Base-by-base conservation (phyloP, 352 stramenopile species). In the Globisporangium middletonii region DNA sequence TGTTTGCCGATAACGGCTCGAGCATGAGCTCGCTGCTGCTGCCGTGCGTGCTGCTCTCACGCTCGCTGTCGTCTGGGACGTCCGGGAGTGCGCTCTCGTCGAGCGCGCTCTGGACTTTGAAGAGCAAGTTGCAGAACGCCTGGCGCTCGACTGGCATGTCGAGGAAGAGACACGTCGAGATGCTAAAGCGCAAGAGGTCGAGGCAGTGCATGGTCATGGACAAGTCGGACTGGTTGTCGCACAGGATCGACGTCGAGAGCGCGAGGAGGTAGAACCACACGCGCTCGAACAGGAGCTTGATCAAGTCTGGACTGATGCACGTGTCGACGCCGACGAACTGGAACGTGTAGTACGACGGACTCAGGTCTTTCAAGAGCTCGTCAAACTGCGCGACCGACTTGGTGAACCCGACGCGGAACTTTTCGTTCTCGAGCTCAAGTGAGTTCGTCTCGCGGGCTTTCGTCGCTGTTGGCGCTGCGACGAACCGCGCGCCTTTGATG, bases 261-360 rank as follows among this genome's bases (percentile, higher is more conserved):
- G 86, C 79, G n/a, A 94, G 79, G 53, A 98, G 87, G 45, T 97
- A 92, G 63, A 98, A 97, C 93, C 94, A 99, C n/a, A 95, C 92
- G 7, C 92, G 81, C 53, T 95, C 80, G 37, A 98, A 97, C 11
- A 97, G 73, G 15, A 95, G 69, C 60, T 96, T 96, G 63, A 98
- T 94, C 28, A 98, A 67, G 38, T 98, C 91, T 3, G 83, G 83
- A 53, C 86, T 95, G 59, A 95, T 94, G 28, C 75, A 80, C 1
- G 86, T 75, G 56, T 97, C 89, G 9, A 98, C 79, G n/a, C 89
- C 87, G 7, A 98, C 81, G 42, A 96, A 92, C 41, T 95, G 82
- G 67, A 97, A 98, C 4, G 73, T 90, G 48, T 84, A 86, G 63
- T 92, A 92, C 6, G 75, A 75, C 47, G 82, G 73, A 3, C 75